phyloP scores from a whole-genome alignment of 1,284 basidiomycete genomes.

The Cerioporus squamosus region DNA sequence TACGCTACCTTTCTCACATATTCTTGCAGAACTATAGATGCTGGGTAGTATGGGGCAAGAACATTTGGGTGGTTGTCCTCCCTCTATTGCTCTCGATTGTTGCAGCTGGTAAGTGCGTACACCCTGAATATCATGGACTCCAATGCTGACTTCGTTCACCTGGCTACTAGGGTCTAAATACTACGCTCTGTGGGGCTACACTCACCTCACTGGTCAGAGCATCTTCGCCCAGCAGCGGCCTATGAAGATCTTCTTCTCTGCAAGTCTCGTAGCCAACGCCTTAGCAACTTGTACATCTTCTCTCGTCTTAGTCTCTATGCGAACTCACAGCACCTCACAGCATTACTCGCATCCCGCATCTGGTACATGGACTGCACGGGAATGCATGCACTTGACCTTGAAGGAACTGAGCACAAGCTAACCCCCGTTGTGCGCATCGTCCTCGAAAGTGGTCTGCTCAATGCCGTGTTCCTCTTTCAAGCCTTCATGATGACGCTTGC shows the following conservation, averaged over 20 bases:
- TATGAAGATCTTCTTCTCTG: slow-evolving; percentile 20
- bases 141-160: neutral
- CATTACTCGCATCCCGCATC: slow-evolving; percentile 16
- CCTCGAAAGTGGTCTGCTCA: slow-evolving; percentile 23
- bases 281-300: slow-evolving; percentile 21
- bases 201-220: slow-evolving; percentile 6
- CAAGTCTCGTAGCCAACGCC: slow-evolving; percentile 25
- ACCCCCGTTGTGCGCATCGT: slow-evolving; percentile 21
- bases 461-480: slow-evolving; percentile 23
- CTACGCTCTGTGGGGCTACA: slow-evolving; percentile 16
- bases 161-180: slow-evolving; percentile 1
- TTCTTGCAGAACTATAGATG: slow-evolving; percentile 22
- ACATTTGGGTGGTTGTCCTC: slow-evolving; percentile 16
- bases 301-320: no score
- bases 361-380: slow-evolving; percentile 13
- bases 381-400: neutral
- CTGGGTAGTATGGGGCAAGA: slow-evolving; percentile 28
- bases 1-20: no score
- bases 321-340: neutral
- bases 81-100: slow-evolving; percentile 20
- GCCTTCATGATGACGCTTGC: slow-evolving; percentile 17
- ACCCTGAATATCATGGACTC: neutral
- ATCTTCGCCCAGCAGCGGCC: slow-evolving; percentile 1
- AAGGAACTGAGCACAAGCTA: neutral
- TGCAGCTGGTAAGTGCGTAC: slow-evolving; percentile 12